Evolutionary conservation across 352 stramenopile species (phyloP).

Genomic region (Globisporangium abappressorium): DNA sequence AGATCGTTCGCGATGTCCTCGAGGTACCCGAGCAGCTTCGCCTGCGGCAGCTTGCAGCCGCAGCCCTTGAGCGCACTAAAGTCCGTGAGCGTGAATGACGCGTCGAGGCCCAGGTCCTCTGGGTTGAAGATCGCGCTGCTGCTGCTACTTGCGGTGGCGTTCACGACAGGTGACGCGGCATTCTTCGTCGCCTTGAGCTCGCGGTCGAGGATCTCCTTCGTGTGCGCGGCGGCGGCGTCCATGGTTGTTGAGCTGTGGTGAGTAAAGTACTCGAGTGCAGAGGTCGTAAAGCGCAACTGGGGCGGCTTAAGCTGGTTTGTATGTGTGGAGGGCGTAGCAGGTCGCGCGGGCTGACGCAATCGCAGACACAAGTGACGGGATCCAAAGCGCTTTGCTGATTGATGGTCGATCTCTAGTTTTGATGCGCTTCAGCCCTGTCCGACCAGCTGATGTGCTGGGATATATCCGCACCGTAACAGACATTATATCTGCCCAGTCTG

Average conservation of each 20-base stretch:
- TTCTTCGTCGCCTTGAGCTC: slow-evolving; percentile 35
- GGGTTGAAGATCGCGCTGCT: slow-evolving; percentile 44
- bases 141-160: background rate
- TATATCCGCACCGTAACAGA: no score
- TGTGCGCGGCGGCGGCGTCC: slow-evolving; percentile 49
- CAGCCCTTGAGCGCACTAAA: slow-evolving; percentile 93
- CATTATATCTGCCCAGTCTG: no score
- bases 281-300: background rate
- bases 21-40: slow-evolving; percentile 92
- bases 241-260: slow-evolving; percentile 22
- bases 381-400: background rate
- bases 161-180: slow-evolving; percentile 4
- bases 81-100: slow-evolving; percentile 80
- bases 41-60: slow-evolving; percentile 94
- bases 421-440: background rate
- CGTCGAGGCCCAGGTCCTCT: slow-evolving; percentile 52
- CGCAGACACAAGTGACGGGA: background rate
- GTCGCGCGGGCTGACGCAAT: background rate
- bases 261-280: background rate
- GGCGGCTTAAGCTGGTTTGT: background rate
- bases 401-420: background rate
- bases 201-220: slow-evolving; percentile 57
- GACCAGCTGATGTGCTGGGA: no score
- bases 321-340: background rate
- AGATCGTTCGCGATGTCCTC: slow-evolving; percentile 86